Base-by-base conservation (phyloP, 176 grass and related monocot species). In the Otatea glauca region DNA sequence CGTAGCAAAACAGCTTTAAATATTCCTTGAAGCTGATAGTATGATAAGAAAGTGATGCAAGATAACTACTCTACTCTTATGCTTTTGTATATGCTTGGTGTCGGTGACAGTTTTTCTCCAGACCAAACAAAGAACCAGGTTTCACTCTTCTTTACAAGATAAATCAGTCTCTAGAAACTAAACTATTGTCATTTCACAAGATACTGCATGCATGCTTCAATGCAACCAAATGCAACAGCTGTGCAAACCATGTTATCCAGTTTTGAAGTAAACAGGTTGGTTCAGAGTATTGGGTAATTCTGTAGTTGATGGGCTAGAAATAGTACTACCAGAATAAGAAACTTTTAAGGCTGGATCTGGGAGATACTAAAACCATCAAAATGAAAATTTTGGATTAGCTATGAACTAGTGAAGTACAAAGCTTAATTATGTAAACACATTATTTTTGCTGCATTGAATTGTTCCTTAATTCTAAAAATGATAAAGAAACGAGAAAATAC, bases 311-410 rank as follows among this genome's bases (percentile, higher is more conserved):
- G 44, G 45, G 4, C 58, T 73, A 18, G 23, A 80, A 67, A 61
- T 59, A 68, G 10, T 2, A 58, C 18, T 65, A 67, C 12, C n/a
- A 74, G 37, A 67, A 50, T 37, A 81, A 32, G 10, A 76, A 77
- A 43, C 34, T 58, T 53, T 53, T 41, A 2, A 42, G 14, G 12
- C 0, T 14, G 56, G 56, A 27, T 83, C 56, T 65, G 60, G 1
- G 51, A 64, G n/a, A 74, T 65, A 14, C 25, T 65, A 55, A 84
- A 44, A 44, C 50, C 79, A 70, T 70, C 49, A 67, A 55, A 53
- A 68, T 6, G 47, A 64, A 24, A 15, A 67, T 75, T 67, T 54
- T 5, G 14, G 3, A 29, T 43, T 27, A 66, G 32, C 32, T 66
- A 75, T 24, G 8, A 66, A 43, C 44, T 55, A 67, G 34, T 39